Evolutionary conservation across 768 basidiomycete genomes (phyloP), one percentile per base, ranked within the genome.

Genomic region (Russula abietina): DNA sequence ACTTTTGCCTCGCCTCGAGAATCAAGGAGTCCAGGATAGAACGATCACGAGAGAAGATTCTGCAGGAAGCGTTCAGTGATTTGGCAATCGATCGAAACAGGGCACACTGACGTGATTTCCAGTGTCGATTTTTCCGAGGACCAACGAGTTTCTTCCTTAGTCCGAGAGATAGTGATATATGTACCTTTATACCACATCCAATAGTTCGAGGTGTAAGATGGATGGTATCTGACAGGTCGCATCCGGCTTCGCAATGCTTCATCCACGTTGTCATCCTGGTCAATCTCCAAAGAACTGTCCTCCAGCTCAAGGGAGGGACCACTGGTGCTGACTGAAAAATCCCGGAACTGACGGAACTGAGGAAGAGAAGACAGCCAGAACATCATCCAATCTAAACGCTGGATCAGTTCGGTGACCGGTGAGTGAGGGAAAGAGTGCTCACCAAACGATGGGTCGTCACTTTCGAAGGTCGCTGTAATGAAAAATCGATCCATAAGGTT

Each of bases 361-460:
- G 83, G 79, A 46, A 83, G 83, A 56, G 78, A 77, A 4, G 85
- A 82, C 0, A 89, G 72, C 87, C 88, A 90, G 45, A 79, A 73
- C 79, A 88, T 80, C 68, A 89, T 77, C 88, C 88, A 90, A 43
- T 79, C 86, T 88, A 60, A 43, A 43, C 1, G 9, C 58, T 11
- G 24, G 22, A 16, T 58, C 39, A 46, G 32, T 11, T 64, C 48
- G 50, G 55, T 58, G 53, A 57, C 58, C 33, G 62, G 59, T 5
- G 36, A 1, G 50, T 43, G 36, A n/a, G 9, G 1, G n/a, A 64
- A 49, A 59, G 12, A 41, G 43, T 24, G 66, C 83, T 11, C 67
- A 86, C 87, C 72, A 67, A 79, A 87, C 60, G 80, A 77, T n/a
- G 69, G 55, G 65, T 90, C 87, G 0, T 79, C 74, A 5, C 84